Evolutionary conservation across 2,329 filamentous ascomycete genomes (phyloP), one percentile per base, ranked within the genome.

Genomic region (Lasiodiplodia sp.): DNA sequence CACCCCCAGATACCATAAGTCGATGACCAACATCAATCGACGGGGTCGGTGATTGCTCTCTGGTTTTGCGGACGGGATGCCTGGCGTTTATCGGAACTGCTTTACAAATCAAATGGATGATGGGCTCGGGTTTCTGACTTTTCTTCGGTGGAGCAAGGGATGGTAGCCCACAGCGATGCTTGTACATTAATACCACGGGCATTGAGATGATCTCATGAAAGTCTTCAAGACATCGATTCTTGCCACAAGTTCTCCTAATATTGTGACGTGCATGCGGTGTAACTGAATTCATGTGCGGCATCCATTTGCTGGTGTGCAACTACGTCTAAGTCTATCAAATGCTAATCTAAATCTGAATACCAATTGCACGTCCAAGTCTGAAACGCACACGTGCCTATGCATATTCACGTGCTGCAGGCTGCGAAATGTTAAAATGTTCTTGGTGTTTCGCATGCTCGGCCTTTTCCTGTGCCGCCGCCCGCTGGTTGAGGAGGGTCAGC

Each of bases 401-500:
- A 47, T 11, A n/a, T n/a, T 47, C 44, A 44, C 16, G 40, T 7
- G 40, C 8, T 14, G 18, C 40, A 47, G n/a, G 18, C 44, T 21
- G 44, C n/a, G 60, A 21, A 10, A 64, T 28, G 2, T 10, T 16
- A 2, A 64, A 4, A 12, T 40, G 44, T 8, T 34, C n/a, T 11
- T 8, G 60, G 6, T 52, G 28, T 4, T 25, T 37, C 16, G 37
- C 67, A 38, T 74, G 74, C 51, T 76, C 74, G 7, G 67, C 66
- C 55, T 73, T 72, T 66, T 88, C 86, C 72, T 85, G 82, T 60
- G 83, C 83, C 78, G 93, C 92, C 1, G 92, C 92, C 70, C 84
- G 83, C 74, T 91, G 86, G 75, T 97, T 97, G 75, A 97, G 79
- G 79, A 89, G 92, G 73, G 90, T 92, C 73, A 97, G 76, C 83